Conservation (phyloP, 2,329 filamentous ascomycete genomes). For the Cytospora schulzeri region DNA sequence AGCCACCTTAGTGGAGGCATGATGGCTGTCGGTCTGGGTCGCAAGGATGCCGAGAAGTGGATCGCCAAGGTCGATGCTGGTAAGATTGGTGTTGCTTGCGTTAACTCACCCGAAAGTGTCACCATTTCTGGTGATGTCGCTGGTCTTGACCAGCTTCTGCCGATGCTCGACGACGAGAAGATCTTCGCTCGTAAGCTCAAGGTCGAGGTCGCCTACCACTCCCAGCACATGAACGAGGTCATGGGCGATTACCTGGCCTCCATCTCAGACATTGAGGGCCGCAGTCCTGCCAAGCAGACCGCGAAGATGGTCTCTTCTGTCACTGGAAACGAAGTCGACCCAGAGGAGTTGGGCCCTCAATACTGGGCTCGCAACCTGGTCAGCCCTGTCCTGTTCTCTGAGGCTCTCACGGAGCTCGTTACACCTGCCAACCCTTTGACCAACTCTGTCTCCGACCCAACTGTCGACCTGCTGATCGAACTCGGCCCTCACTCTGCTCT, state of each 20-base stretch:
- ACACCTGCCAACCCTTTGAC: slow-evolving; percentile 17
- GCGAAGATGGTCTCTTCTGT: slow-evolving; percentile 23
- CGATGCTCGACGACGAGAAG: slow-evolving; percentile 30
- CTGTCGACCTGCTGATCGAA: slow-evolving; percentile 38
- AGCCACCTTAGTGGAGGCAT: slow-evolving; percentile 4
- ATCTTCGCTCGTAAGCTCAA: slow-evolving; percentile 38
- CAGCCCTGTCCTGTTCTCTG: slow-evolving; percentile 33
- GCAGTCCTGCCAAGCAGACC: not conserved
- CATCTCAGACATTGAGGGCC: slow-evolving; percentile 31
- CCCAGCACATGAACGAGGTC: slow-evolving; percentile 40
- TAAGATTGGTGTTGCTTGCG: slow-evolving; percentile 41
- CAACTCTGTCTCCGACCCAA: slow-evolving; percentile 23
- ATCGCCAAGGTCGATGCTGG: not conserved
- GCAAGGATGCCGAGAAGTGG: not conserved
- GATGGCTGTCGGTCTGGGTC: slow-evolving; percentile 22
- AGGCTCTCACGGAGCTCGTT: slow-evolving; percentile 25
- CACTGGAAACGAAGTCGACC: slow-evolving; percentile 6
- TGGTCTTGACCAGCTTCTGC: slow-evolving; percentile 34
- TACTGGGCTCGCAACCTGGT: slow-evolving; percentile 33
- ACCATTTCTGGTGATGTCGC: slow-evolving; percentile 45
- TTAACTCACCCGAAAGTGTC: slow-evolving; percentile 46
- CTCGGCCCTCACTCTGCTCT: slow-evolving; percentile 36
- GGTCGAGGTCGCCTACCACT: slow-evolving; percentile 45
- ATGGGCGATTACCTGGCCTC: not conserved
- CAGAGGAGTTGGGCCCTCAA: not conserved